These are phyloP conservation scores for Lagerstroemia speciosa DNA, from an alignment of 345 rosid genomes.

Conservation along the genomic window DNA sequence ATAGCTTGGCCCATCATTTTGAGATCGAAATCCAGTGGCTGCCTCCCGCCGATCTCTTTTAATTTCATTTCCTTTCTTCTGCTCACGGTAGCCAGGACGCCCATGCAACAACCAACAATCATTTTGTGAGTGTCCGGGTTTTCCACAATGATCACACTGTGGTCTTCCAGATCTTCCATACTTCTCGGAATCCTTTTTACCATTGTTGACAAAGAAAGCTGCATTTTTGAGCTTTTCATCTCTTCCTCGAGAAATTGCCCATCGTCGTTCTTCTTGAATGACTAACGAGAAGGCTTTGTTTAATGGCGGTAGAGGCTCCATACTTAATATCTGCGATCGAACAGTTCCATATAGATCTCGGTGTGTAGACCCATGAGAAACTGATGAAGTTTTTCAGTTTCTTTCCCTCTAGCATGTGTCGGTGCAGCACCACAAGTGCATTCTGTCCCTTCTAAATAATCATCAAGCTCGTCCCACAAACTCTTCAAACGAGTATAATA, in stretches of 20 bases:
- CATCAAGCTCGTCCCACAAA: neutral
- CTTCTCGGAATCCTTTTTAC: no score
- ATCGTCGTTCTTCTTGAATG: neutral
- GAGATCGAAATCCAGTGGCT: no score
- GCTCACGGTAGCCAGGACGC: no score
- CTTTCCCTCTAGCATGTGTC: neutral
- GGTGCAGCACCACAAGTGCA: neutral
- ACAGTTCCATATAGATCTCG: neutral
- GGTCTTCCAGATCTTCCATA: no score
- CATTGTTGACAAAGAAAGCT: neutral
- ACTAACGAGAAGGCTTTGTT: neutral
- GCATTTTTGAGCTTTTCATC: neutral
- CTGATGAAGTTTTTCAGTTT: neutral
- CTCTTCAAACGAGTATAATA: neutral
- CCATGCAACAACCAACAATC: no score
- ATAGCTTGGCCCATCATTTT: no score
- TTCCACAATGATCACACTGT: no score
- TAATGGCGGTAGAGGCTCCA: neutral
- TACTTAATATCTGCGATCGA: neutral
- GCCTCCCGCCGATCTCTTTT: no score
- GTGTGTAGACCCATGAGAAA: constrained; percentile 11
- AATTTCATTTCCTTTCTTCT: no score
- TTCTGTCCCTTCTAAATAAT: neutral
- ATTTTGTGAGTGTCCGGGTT: no score
- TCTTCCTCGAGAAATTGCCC: neutral